These are phyloP conservation scores for Ensete glaucum DNA, from an alignment of 176 grass and related monocot species.

Conservation along the genomic window DNA sequence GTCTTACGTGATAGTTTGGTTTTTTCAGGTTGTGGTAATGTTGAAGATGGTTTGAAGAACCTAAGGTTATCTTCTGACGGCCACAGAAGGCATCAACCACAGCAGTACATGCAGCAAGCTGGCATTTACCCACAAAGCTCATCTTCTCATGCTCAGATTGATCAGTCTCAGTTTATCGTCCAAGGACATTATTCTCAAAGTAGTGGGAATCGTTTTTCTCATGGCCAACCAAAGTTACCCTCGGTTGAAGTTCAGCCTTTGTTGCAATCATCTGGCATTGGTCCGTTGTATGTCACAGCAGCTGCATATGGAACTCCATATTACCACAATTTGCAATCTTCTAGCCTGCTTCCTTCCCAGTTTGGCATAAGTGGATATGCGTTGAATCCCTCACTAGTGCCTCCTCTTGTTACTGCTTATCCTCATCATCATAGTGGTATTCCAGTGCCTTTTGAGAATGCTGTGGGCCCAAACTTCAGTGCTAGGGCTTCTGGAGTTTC, in stretches of 20 bases:
- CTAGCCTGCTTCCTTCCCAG: conserved; percentile 38
- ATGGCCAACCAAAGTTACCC: conserved; percentile 34
- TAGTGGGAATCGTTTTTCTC: not conserved
- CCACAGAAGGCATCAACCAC: conserved; percentile 1
- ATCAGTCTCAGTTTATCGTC: conserved; percentile 5
- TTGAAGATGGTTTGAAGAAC: conserved; percentile 42
- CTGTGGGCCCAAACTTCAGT: conserved; percentile 53
- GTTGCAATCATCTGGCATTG: conserved; percentile 37
- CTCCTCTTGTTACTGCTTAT: conserved; percentile 55
- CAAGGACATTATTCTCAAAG: conserved; percentile 14
- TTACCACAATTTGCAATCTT: conserved; percentile 51
- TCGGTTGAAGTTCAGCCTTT: conserved; percentile 49
- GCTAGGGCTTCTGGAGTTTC: conserved; percentile 44
- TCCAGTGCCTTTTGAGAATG: conserved; percentile 37
- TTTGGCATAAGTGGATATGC: conserved; percentile 47
- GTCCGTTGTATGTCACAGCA: conserved; percentile 51
- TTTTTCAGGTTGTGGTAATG: conserved; percentile 31
- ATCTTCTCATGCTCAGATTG: conserved; percentile 38
- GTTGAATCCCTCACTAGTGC: conserved; percentile 46
- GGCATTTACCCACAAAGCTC: conserved; percentile 15
- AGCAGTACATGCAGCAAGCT: conserved; percentile 8
- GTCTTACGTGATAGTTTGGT: conserved; percentile 14
- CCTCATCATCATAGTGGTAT: conserved; percentile 47
- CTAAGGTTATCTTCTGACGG: conserved; percentile 34
- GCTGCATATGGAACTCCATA: conserved; percentile 46